Base-by-base conservation (phyloP, 2,329 filamentous ascomycete species). In the Bipolaris sorokiniana region DNA sequence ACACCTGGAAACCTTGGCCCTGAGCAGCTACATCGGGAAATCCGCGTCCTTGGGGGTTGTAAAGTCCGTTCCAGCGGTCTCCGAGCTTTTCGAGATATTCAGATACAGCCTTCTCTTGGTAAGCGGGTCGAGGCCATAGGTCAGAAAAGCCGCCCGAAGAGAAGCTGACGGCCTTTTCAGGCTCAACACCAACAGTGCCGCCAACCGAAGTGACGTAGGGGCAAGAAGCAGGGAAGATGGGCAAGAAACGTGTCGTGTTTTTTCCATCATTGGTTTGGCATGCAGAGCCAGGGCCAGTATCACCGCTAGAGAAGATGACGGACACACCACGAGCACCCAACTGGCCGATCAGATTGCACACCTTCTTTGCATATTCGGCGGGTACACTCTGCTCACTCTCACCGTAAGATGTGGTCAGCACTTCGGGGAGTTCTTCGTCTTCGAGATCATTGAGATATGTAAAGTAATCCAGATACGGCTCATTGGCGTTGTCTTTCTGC, bases 131-230 rank as follows among this genome's bases (percentile, higher is more conserved):
- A 22, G 69, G 40, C 68, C 76, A 82, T 46, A 76, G 70, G 54
- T 82, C 77, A 38, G 75, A 78, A 70, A 82, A 82, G 5, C 77
- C 80, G 10, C 80, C 80, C 3, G 77, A 79, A 3, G 75, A 79
- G 57, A 79, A 78, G 61, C 55, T 59, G 23, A 77, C 68, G 6
- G 75, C 76, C 22, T 60, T 48, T 55, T 82, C 80, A 1, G 80
- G 78, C 23, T 70, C 61, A 45, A 80, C 64, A 20, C 71, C 66
- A 13, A 66, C 61, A 0, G 80, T 81, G 3, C 77, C 79, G 9
- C 79, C 79, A 3, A 81, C 78, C 1, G 78, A 70, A 3, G 81
- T 83, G 13, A 82, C 77, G 61, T 79, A 82, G 0, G 80, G 80
- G 64, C 80, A 82, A 1, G 77, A 69, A 16, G 78, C 79, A 1